Evolutionary conservation across 1,284 basidiomycete genomes (phyloP).

Genomic region (Sporisorium reilianum): DNA sequence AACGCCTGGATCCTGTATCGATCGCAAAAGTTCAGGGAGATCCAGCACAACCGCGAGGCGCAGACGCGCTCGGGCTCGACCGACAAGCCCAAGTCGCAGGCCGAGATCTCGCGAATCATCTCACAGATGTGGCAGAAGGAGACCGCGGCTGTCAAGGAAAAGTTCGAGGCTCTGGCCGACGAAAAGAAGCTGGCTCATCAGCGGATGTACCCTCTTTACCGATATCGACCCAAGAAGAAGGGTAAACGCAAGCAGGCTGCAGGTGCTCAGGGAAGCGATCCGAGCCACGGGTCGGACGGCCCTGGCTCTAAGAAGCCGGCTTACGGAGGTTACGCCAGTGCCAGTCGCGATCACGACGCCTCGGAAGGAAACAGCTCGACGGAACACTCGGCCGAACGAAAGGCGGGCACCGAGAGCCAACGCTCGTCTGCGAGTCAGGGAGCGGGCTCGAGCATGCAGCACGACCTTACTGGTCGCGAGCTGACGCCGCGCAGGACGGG

Average conservation of each 20-base stretch:
- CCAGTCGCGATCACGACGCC: conserved; percentile 16
- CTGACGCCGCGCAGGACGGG: conserved; percentile 11
- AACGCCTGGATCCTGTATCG: conserved; percentile 95
- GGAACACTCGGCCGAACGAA: conserved; percentile 15
- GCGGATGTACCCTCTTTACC: conserved; percentile 45
- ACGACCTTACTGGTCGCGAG: conserved; percentile 23
- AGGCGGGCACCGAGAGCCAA: conserved; percentile 7
- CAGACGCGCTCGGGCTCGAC: conserved; percentile 63
- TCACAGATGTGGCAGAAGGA: conserved; percentile 79
- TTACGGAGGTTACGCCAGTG: background rate
- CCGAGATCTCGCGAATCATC: conserved; percentile 80
- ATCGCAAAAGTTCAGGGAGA: conserved; percentile 74
- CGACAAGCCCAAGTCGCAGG: conserved; percentile 74
- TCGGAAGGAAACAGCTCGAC: conserved; percentile 10
- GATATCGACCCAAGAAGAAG: conserved; percentile 49
- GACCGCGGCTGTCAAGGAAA: conserved; percentile 72
- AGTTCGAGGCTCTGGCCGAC: conserved; percentile 81
- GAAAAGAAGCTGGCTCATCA: conserved; percentile 75
- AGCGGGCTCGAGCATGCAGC: conserved; percentile 17
- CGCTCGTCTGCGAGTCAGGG: background rate
- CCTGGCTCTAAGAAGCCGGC: conserved; percentile 7
- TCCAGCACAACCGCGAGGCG: conserved; percentile 70
- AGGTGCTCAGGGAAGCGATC: background rate
- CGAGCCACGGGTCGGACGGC: background rate
- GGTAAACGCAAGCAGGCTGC: conserved; percentile 23